Conservation (phyloP, 2,329 filamentous ascomycete species). For the Dothistroma pini region DNA sequence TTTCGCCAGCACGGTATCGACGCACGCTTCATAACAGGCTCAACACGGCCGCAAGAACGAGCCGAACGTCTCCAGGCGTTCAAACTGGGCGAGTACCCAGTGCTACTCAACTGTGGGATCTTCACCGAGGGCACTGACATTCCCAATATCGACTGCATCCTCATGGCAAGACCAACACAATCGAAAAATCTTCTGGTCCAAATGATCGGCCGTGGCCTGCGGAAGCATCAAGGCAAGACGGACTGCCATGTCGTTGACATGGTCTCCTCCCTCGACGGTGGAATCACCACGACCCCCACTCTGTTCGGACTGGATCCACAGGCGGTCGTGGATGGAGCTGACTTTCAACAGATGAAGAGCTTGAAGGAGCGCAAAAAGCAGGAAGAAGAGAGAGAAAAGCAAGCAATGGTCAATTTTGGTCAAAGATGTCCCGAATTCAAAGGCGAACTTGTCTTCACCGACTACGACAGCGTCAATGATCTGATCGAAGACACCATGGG, state of each 20-base stretch:
- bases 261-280: slow-evolving; percentile 78
- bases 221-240: slow-evolving; percentile 72
- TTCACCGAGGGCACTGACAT: slow-evolving; percentile 98
- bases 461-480: slow-evolving; percentile 90
- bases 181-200: slow-evolving; percentile 93
- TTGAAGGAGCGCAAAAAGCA: slow-evolving; percentile 48
- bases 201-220: slow-evolving; percentile 95
- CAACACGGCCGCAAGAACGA: slow-evolving; percentile 67
- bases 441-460: slow-evolving; percentile 70
- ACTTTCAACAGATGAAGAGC: slow-evolving; percentile 57
- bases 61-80: slow-evolving; percentile 71
- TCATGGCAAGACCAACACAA: slow-evolving; percentile 82
- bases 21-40: slow-evolving; percentile 80
- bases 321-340: slow-evolving; percentile 67
- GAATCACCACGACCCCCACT: slow-evolving; percentile 86
- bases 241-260: slow-evolving; percentile 97
- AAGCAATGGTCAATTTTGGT: slow-evolving; percentile 10
- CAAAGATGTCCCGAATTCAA: slow-evolving; percentile 18
- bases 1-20: slow-evolving; percentile 78
- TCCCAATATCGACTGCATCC: slow-evolving; percentile 90
- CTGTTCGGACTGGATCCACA: slow-evolving; percentile 87
- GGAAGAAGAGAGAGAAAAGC: slow-evolving; percentile 41
- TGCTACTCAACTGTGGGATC: slow-evolving; percentile 90
- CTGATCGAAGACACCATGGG: slow-evolving; percentile 76
- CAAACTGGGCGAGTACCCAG: slow-evolving; percentile 70